Conservation (phyloP, 306 rosid genomes). For the Boehmeria nivea region DNA sequence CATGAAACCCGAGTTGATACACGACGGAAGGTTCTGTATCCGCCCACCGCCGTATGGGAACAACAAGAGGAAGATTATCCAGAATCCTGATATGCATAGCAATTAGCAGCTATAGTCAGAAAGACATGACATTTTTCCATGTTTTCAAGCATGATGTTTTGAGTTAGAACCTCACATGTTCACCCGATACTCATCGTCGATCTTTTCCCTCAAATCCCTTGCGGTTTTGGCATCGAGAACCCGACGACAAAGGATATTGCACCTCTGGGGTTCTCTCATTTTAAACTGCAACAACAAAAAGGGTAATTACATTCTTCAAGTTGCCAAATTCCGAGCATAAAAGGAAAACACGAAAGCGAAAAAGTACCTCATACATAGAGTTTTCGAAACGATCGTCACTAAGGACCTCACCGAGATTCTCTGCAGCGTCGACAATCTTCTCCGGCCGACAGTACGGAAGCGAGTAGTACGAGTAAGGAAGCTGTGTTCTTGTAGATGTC, state of each 20-base stretch:
- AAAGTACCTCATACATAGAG: constrained; percentile 71
- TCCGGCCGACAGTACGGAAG: constrained; percentile 71
- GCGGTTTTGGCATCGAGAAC: constrained; percentile 55
- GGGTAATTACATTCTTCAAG: no score
- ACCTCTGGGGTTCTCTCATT: constrained; percentile 89
- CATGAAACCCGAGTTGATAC: constrained; percentile 73
- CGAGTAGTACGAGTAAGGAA: constrained; percentile 76
- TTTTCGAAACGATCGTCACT: constrained; percentile 87
- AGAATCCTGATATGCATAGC: constrained; percentile 52
- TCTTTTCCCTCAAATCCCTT: constrained; percentile 69
- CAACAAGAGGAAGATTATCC: constrained; percentile 84
- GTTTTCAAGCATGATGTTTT: constrained; percentile 8
- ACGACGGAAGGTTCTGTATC: constrained; percentile 65
- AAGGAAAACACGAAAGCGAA: constrained; percentile 1
- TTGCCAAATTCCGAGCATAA: no score
- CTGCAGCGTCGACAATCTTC: constrained; percentile 73
- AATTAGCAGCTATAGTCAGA: constrained; percentile 5
- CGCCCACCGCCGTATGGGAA: constrained; percentile 67
- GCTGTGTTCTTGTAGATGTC: constrained; percentile 81
- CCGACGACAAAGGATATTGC: constrained; percentile 59
- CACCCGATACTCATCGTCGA: constrained; percentile 79
- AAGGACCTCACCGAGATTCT: constrained; percentile 95
- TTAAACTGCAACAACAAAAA: no score
- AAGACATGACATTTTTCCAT: not conserved
- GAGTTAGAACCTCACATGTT: constrained; percentile 54